Evolutionary conservation across 2,329 filamentous ascomycete species (phyloP), one percentile per base, ranked within the genome.

Genomic region (Fusarium sp.): DNA sequence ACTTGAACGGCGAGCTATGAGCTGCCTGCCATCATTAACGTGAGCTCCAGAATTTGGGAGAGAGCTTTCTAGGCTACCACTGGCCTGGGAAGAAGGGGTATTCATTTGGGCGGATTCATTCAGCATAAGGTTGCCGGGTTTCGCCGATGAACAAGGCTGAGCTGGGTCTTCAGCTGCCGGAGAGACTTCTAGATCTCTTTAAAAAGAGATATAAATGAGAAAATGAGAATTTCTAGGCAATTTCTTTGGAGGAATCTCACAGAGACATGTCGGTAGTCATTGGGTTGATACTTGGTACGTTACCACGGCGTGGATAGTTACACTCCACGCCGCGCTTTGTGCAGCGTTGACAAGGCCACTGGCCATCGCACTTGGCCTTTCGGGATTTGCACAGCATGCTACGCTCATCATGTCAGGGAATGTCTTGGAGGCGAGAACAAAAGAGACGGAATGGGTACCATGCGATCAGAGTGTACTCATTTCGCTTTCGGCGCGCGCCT

Each of bases 81-180:
- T 8, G 12, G 15, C 1, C 2, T 23, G 15, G 10, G 10, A 4
- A n/a, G 29, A 18, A 3, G 8, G 12, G 2, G n/a, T n/a, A n/a
- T n/a, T n/a, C n/a, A n/a, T n/a, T n/a, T 2, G 29, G 0, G 16
- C 0, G 8, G 21, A 1, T 24, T 15, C 29, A 2, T 8, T 33
- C 20, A 8, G 24, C 3, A 12, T 2, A 8, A 9, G 2, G 20
- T 1, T 3, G 8, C 15, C 26, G 1, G 16, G 15, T 3, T 29
- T 13, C 0, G 8, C 44, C 1, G 21, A 48, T 24, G 31, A 7
- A 2, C 8, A 11, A 12, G 44, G 21, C 15, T 28, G 18, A 2
- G 2, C 2, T 11, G 3, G 28, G 0, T 48, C 11, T 1, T 48
- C 44, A 8, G 21, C 31, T 15, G 29, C 9, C 1, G 44, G 16